A percentile compares a stretch with the other conserved stretches of the same genome.
Evolutionary conservation across 2,329 filamentous ascomycete species (phyloP).

Genomic region (Lasiodiplodia sp.): DNA sequence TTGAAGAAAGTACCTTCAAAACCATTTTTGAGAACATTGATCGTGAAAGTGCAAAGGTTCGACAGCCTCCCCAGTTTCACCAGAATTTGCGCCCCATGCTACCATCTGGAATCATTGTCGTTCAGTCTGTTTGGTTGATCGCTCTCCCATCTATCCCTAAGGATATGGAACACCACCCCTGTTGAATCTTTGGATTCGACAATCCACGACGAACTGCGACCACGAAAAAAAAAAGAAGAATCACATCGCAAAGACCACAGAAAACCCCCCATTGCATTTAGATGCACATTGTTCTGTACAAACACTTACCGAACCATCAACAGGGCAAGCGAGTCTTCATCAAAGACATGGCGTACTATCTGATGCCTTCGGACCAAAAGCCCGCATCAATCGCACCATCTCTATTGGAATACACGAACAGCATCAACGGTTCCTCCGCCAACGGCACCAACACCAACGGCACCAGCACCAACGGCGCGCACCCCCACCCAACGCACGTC

Average conservation of each 20-base stretch:
- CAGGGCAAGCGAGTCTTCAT: constrained; percentile 94
- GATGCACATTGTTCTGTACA: not conserved
- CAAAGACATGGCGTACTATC: constrained; percentile 96
- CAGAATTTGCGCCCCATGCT: too few relatives aligned
- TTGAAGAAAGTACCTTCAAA: constrained; percentile 73
- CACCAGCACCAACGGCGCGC: constrained; percentile 38
- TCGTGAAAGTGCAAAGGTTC: constrained; percentile 75
- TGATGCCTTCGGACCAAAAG: constrained; percentile 77
- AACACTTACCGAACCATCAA: constrained; percentile 44
- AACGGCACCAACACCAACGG: constrained; percentile 40
- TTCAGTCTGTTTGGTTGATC: too few relatives aligned
- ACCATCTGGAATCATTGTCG: too few relatives aligned
- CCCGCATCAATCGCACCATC: constrained; percentile 78
- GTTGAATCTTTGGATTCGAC: too few relatives aligned
- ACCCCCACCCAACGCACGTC: constrained; percentile 54
- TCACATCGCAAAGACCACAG: too few relatives aligned
- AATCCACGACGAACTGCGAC: too few relatives aligned
- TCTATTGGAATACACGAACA: constrained; percentile 65
- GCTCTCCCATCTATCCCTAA: too few relatives aligned
- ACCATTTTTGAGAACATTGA: constrained; percentile 81
- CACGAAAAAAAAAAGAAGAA: too few relatives aligned
- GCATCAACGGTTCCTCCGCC: constrained; percentile 56
- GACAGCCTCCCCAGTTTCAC: constrained; percentile 44
- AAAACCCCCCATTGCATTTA: too few relatives aligned
- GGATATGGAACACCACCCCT: too few relatives aligned